Percentiles rank a stretch among this genome's conserved stretches.
Conservation (phyloP, 75 land plant genomes). For the Isoetes taiwanensis region DNA sequence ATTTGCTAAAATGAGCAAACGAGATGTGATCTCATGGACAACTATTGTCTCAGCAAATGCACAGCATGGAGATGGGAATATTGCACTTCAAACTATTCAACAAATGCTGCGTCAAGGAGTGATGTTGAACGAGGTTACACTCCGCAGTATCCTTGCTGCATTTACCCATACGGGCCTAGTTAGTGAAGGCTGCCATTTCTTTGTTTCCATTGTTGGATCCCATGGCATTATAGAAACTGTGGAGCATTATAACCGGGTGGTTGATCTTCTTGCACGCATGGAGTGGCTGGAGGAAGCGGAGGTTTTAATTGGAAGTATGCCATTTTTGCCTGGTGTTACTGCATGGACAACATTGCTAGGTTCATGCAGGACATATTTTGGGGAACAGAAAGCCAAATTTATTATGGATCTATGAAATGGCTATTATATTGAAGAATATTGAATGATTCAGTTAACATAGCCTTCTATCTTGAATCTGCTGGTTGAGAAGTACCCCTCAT, state of each 20-base stretch:
- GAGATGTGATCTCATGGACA: constrained; percentile 47
- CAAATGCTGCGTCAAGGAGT: constrained; percentile 23
- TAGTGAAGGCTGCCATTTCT: constrained; percentile 21
- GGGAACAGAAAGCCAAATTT: too few relatives aligned
- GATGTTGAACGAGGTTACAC: constrained; percentile 33
- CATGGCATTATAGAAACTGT: constrained; percentile 15
- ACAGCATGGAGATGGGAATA: constrained; percentile 32
- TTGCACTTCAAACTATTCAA: constrained; percentile 23
- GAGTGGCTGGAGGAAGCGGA: constrained; percentile 39
- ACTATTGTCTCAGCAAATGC: constrained; percentile 45
- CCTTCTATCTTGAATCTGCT: too few relatives aligned
- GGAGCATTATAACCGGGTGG: constrained; percentile 26
- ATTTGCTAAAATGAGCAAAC: constrained; percentile 22
- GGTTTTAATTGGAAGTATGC: constrained; percentile 31
- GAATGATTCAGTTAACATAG: too few relatives aligned
- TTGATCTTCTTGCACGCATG: constrained; percentile 30
- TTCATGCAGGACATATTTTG: constrained; percentile 37
- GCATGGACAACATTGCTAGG: constrained; percentile 44
- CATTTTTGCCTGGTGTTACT: constrained; percentile 19
- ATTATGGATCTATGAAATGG: too few relatives aligned
- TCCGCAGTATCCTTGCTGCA: constrained; percentile 35
- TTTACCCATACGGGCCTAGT: constrained; percentile 42
- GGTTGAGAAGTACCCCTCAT: too few relatives aligned
- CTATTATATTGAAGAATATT: too few relatives aligned
- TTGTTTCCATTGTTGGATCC: constrained; percentile 8